Base-by-base conservation (phyloP, 225 moss, liverwort and hornwort species). In the Straminergon stramineum region DNA sequence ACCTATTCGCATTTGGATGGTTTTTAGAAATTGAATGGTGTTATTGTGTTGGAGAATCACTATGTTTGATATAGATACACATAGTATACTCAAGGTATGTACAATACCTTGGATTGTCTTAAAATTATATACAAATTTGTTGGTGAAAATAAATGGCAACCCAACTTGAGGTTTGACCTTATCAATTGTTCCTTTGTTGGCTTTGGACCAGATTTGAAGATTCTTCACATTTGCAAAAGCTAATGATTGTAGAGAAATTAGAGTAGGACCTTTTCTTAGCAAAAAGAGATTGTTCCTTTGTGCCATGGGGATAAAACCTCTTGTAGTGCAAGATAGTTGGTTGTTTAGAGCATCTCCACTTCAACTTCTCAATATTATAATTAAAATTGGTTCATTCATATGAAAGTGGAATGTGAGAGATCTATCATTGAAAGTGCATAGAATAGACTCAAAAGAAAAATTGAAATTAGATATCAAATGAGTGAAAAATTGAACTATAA, bases 81-180 rank as follows among this genome's bases (percentile, higher is more conserved):
- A 3, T 61, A 26, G 26, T 61, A 5, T 13, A 26, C 5, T 64
- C 15, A 31, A 31, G 16, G 31, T 45, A 27, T 16, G 39, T 71
- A 24, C 15, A 41, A 74, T 74, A 43, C 4, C 9, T 43, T 74
- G 6, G 43, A 17, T 16, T 0, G 4, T 74, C 73, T 43, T 45
- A 74, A 74, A 28, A 45, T 24, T 73, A 43, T 1, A 45, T 8
- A 70, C 0, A 24, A 5, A 43, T 27, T 28, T 10, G 16, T 74
- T 3, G 1, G 1, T 74, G 28, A 27, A 16, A 27, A 15, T 27
- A 45, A 43, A 74, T 1, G 1, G 3, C 3, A 43, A 2, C 9
- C 45, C 28, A 74, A 28, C 17, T 26, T 74, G 28, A 43, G 6
- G 74, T 74, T 74, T 1, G 2, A 45, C 74, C 15, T 28, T 17